These are phyloP conservation scores for Ilyonectria sp. DNA, from an alignment of 2,329 filamentous ascomycete species.

Conservation along the genomic window DNA sequence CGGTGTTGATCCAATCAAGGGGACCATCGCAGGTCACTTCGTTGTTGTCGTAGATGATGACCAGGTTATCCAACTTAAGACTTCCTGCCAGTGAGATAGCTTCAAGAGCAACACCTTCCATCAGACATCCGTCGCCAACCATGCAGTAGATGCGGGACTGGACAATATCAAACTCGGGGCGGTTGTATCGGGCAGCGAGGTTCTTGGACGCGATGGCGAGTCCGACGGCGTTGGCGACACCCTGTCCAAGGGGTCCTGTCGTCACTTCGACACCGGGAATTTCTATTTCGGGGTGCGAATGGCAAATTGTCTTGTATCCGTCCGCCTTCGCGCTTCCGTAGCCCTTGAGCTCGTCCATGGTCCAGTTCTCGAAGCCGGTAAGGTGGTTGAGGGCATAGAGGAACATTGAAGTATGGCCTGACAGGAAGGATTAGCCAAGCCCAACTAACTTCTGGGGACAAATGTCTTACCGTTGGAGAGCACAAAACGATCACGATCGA, in stretches of 20 bases:
- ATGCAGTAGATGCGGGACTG: conserved; percentile 68
- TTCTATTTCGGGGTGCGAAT: conserved; percentile 70
- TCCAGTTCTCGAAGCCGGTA: conserved; percentile 65
- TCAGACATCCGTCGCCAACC: conserved; percentile 68
- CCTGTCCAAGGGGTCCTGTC: conserved; percentile 70
- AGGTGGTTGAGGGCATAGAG: conserved; percentile 67
- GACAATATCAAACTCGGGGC: conserved; percentile 62
- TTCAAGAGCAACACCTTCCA: conserved; percentile 70
- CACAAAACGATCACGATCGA: conserved; percentile 73
- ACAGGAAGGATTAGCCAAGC: neutral
- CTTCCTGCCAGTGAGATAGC: conserved; percentile 69
- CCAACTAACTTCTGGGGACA: neutral
- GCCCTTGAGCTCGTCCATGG: conserved; percentile 66
- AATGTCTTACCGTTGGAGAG: conserved; percentile 65
- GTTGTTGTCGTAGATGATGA: conserved; percentile 72
- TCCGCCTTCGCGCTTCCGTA: conserved; percentile 59
- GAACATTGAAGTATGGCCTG: conserved; percentile 64
- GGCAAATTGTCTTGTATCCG: conserved; percentile 52
- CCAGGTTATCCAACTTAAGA: conserved; percentile 66
- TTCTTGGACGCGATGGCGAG: conserved; percentile 70
- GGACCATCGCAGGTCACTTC: conserved; percentile 70
- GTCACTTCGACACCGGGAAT: conserved; percentile 70
- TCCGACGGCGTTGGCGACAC: conserved; percentile 70
- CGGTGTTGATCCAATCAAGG: conserved; percentile 66
- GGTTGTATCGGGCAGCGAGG: conserved; percentile 66